Evolutionary conservation across 441 rosid species (phyloP).

Genomic region (Erysimum cheiri): DNA sequence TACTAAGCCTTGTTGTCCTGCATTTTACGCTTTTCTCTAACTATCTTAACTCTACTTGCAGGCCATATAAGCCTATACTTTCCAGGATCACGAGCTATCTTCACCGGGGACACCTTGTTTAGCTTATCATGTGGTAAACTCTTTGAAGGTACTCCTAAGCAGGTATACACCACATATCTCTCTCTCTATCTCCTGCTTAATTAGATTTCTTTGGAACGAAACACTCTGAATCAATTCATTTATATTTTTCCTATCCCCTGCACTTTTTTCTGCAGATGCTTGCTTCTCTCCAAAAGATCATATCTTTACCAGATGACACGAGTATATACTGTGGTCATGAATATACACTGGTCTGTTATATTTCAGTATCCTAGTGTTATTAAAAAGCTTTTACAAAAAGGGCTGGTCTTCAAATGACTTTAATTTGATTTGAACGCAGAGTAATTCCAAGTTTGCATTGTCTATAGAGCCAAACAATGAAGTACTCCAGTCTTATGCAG

Average conservation of each 20-base stretch:
- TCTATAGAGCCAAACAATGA: conserved; percentile 86
- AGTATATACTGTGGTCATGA: conserved; percentile 86
- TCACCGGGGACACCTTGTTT: conserved; percentile 96
- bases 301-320: conserved; percentile 83
- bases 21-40: background rate
- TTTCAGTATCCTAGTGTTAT: conserved; percentile 4
- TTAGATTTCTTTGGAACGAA: background rate
- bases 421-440: conserved; percentile 54
- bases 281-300: conserved; percentile 74
- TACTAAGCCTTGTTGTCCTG: background rate
- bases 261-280: conserved; percentile 67
- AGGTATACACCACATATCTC: conserved; percentile 54
- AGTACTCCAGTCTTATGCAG: conserved; percentile 77
- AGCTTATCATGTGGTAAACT: conserved; percentile 98
- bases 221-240: background rate
- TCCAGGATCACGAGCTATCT: conserved; percentile 82
- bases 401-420: conserved; percentile 13
- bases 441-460: conserved; percentile 90
- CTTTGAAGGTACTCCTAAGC: conserved; percentile 88
- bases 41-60: conserved; percentile 45
- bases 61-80: conserved; percentile 96
- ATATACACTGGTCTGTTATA: conserved; percentile 73
- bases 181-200: conserved; percentile 3
- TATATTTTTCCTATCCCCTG: background rate
- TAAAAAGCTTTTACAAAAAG: background rate